phyloP scores from a whole-genome alignment of 2,329 filamentous ascomycete genomes.

The Monilinia laxa region DNA sequence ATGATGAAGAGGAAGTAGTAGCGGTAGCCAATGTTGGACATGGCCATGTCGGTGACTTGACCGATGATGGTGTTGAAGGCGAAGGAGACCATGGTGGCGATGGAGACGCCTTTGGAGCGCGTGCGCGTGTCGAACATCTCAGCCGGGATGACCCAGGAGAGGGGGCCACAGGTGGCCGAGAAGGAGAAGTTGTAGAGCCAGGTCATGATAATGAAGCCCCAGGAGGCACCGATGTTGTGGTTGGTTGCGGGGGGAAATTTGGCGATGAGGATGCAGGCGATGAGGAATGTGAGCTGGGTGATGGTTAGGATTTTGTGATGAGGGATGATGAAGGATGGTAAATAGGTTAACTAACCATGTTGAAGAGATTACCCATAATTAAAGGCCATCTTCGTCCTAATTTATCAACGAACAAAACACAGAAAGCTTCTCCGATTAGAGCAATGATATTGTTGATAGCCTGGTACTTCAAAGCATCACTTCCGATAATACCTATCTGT shows the following conservation, averaged over 20 bases:
- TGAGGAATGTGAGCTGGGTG: constrained; percentile 56
- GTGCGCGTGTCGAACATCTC: constrained; percentile 79
- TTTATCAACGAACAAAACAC: constrained; percentile 63
- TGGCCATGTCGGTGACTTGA: constrained; percentile 60
- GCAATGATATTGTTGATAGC: constrained; percentile 64
- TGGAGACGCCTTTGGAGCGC: constrained; percentile 70
- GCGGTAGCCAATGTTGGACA: constrained; percentile 48
- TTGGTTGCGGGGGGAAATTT: constrained; percentile 58
- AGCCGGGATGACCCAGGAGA: constrained; percentile 50
- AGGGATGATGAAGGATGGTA: neutral
- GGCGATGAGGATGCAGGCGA: constrained; percentile 56
- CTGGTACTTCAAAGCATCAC: constrained; percentile 62
- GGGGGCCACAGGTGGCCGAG: constrained; percentile 66
- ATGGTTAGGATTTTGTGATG: neutral
- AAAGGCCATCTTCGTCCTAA: constrained; percentile 71
- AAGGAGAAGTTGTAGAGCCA: constrained; percentile 82
- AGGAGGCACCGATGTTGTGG: constrained; percentile 56
- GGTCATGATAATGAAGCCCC: constrained; percentile 67
- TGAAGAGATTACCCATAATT: constrained; percentile 69
- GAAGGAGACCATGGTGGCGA: constrained; percentile 71
- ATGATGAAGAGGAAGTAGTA: constrained; percentile 60
- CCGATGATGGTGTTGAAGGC: constrained; percentile 78
- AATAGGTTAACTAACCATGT: constrained; percentile 46
- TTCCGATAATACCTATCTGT: constrained; percentile 57
- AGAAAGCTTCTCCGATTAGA: constrained; percentile 57